These are phyloP conservation scores for Thielaviopsis musarum DNA, from an alignment of 2,329 filamentous ascomycete genomes.

Conservation along the genomic window DNA sequence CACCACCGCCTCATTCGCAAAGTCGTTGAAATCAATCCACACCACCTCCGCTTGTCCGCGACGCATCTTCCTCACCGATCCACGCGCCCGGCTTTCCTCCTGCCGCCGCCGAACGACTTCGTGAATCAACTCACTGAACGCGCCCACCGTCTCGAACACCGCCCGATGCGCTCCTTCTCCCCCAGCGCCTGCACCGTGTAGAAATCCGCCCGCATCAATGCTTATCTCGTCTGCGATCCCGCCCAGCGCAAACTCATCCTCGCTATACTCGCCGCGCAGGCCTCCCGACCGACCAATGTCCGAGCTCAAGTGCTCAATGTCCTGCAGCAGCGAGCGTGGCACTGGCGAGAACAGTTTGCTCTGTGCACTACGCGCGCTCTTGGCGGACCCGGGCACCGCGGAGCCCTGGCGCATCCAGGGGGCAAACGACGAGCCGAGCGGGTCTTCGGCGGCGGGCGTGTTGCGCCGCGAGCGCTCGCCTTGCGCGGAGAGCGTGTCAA, in stretches of 20 bases:
- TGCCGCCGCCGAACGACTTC: neutral
- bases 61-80: neutral
- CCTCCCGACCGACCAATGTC: neutral
- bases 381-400: conserved; percentile 28
- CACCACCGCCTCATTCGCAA: conserved; percentile 41
- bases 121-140: conserved; percentile 2
- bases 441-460: conserved; percentile 51
- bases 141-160: neutral
- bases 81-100: neutral
- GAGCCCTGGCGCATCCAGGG: conserved; percentile 36
- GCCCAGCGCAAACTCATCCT: neutral
- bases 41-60: conserved; percentile 1
- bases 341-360: conserved; percentile 16
- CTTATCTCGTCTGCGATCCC: neutral
- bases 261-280: neutral
- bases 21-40: conserved; percentile 49
- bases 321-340: conserved; percentile 1
- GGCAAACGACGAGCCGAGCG: conserved; percentile 35
- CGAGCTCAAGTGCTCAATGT: conserved; percentile 10
- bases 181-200: too few relatives aligned
- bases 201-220: neutral
- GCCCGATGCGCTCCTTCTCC: neutral
- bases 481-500: conserved; percentile 33
- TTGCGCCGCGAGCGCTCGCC: conserved; percentile 9
- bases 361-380: conserved; percentile 20